Evolutionary conservation across 2,329 filamentous ascomycete species (phyloP), one percentile per base, ranked within the genome.

Genomic region (Macrophomina tecta): DNA sequence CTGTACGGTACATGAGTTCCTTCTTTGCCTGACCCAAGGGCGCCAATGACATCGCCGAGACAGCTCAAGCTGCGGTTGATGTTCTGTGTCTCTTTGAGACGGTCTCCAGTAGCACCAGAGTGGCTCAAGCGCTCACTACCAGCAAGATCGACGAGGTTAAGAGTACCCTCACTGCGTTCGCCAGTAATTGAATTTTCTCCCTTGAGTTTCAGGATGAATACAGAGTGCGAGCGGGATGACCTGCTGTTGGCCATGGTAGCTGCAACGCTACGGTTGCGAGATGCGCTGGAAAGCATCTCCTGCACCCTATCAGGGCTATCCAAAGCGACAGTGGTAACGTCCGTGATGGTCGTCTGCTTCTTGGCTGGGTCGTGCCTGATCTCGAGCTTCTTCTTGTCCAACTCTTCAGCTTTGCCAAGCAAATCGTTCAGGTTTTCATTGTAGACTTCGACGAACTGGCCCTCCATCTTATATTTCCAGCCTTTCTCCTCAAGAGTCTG

Each of bases 221-320:
- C 93, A 0, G 92, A 97, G 81, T 99, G 95, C 38, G 93, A 97
- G 60, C 96, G 91, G 11, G 93, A 97, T 0, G 93, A 97, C 55
- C 94, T 88, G 81, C 97, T 93, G 80, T 99, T 99, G 69, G 95
- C 93, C 76, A 96, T 97, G n/a, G 95, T 99, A 0, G 95, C 93
- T 1, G 95, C 95, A 4, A 97, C 94, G 9, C 91, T 94, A 16
- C 95, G 89, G 79, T 98, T 97, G 73, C 88, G 89, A 71, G 91
- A 89, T 0, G 96, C 95, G 56, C 91, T 88, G 49, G 87, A 86
- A 34, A 99, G 86, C 75, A 97, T 94, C 9, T 84, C 82, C 75
- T 95, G 90, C 0, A 97, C 93, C 69, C 90, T 90, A 18, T 90
- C 85, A 0, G 94, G 90, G 5, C 92, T 94, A 73, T 95, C 89